Evolutionary conservation across 176 grass and related monocot species (phyloP), one percentile per base, ranked within the genome.

Genomic region (Urochloa ruziziensis): DNA sequence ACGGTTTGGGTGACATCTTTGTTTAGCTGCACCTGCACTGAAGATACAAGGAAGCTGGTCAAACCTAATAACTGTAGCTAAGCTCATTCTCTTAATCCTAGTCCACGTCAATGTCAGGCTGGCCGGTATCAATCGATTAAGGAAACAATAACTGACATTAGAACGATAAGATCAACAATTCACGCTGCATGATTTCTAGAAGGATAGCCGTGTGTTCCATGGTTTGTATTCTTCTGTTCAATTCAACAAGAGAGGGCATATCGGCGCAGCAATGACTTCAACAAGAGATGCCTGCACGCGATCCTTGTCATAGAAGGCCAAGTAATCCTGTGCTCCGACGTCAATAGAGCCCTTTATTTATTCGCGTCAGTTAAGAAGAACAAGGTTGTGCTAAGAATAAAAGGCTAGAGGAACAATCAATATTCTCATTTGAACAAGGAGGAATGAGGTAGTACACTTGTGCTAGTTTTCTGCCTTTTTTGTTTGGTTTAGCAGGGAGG

Each of bases 51-150:
- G 13, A 34, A 82, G 56, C 29, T 42, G 48, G 78, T 90, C 83
- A 82, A 86, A 59, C 83, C 63, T 73, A 17, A 65, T 82, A 89
- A 64, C 60, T 85, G 53, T 28, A 5, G 53, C 42, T 70, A 62
- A 24, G 59, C 70, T 78, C 72, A 37, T 40, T 40, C 43, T 65
- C 29, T 56, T 23, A n/a, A 62, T 47, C 67, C 12, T 7, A 39
- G 52, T 59, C 51, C 60, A 9, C 60, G 68, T 80, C 68, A 59
- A 33, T 60, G 66, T 54, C 73, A 15, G 67, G 14, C 63, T 35
- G 61, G 56, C 4, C 53, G 35, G 23, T 24, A 39, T 2, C 48
- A 37, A 54, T 57, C 33, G 42, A 17, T 33, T 57, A 64, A 62
- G 54, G 61, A 40, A 17, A 17, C 64, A 25, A 18, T 12, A 43